A percentile compares a stretch with the other conserved stretches of the same genome.
phyloP scores from a whole-genome alignment of 2,329 filamentous ascomycete species.

The Curvularia eragrostidis region DNA sequence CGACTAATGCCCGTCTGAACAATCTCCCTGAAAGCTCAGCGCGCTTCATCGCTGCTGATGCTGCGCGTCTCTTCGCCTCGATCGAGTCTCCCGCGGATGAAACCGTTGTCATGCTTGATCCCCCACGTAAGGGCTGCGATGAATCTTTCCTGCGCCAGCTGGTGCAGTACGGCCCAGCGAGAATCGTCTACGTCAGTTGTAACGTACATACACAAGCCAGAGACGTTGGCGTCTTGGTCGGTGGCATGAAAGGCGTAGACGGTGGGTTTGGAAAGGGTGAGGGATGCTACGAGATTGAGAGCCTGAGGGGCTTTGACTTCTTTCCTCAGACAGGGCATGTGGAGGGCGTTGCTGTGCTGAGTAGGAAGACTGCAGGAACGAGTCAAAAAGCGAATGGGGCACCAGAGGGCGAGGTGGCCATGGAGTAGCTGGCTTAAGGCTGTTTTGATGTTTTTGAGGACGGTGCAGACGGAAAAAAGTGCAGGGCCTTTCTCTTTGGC shows the following conservation, averaged over 20 bases:
- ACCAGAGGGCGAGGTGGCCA: neutral
- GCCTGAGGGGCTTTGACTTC: conserved; percentile 91
- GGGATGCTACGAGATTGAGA: conserved; percentile 81
- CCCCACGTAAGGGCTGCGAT: conserved; percentile 95
- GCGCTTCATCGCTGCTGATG: conserved; percentile 88
- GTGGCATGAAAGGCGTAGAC: conserved; percentile 62
- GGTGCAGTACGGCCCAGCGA: conserved; percentile 74
- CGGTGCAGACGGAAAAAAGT: neutral
- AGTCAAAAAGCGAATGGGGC: neutral
- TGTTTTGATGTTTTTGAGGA: neutral
- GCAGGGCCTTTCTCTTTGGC: neutral
- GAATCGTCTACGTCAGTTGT: conserved; percentile 93
- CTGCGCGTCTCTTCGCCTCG: conserved; percentile 78
- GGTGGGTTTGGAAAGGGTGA: conserved; percentile 47
- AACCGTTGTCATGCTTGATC: conserved; percentile 94
- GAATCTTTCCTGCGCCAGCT: conserved; percentile 82
- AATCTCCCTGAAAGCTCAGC: conserved; percentile 71
- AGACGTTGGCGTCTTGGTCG: conserved; percentile 86
- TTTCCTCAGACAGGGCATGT: conserved; percentile 85
- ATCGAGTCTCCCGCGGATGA: conserved; percentile 77
- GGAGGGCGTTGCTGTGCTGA: conserved; percentile 68
- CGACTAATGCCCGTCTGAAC: conserved; percentile 80
- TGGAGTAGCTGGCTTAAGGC: neutral
- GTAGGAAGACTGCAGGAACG: conserved; percentile 38
- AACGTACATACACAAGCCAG: conserved; percentile 98